Base-by-base conservation (phyloP, 257 asterid genomes). In the Marsdenia floribunda region DNA sequence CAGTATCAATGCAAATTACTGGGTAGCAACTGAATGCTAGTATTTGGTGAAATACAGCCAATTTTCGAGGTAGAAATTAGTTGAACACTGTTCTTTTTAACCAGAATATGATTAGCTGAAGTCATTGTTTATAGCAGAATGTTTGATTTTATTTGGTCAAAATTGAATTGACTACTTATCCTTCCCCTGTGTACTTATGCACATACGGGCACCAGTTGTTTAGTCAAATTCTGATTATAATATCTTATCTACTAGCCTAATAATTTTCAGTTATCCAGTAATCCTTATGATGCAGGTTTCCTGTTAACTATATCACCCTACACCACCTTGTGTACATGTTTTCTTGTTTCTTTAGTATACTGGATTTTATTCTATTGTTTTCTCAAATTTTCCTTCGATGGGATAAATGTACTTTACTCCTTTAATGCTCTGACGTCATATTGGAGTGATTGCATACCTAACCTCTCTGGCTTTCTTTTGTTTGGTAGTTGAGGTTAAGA, bases 401-500 rank as follows among this genome's bases (percentile, higher is more conserved):
- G 60, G 38, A 24, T 21, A 26, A 67, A 42, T 3, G 24, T 44
- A 44, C 16, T 67, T 67, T 33, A 67, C 26, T 67, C 37, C 53
- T 29, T 29, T 14, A 61, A 8, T 40, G 18, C 2, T 44, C 14
- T 35, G 40, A 6, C 7, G 6, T 9, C 6, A 19, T n/a, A 16
- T 69, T 57, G 24, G 37, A 78, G 80, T 46, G 53, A 71, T 50
- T 54, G 46, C 46, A 40, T 3, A 12, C 14, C 67, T 77, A 42
- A 77, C 44, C 49, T 40, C 53, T 57, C 5, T 76, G 67, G 29
- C 42, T 75, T 72, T 68, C 67, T 26, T 73, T 80, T 71, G 58
- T 26, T 79, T 84, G 70, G 68, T 81, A 93, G 98, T 86, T 87
- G 98, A 91, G 90, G 77, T 89, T 81, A 91, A 87, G 93, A 91